A percentile compares a stretch with the other conserved stretches of the same genome.
Evolutionary conservation across 176 grass and related monocot genomes (phyloP).

Genomic region (Miscanthus lutarioriparius): DNA sequence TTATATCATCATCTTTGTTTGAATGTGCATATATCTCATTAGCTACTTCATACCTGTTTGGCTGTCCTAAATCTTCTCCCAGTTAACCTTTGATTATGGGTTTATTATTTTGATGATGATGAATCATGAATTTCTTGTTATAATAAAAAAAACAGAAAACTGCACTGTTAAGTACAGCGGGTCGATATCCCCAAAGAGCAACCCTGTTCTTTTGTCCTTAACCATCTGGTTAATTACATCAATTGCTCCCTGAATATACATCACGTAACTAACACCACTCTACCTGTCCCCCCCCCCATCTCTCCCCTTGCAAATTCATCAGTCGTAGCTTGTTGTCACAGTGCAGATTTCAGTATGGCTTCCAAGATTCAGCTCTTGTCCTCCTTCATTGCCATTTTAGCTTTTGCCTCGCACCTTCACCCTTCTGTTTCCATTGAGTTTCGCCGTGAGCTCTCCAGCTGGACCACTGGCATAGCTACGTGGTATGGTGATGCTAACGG

Average conservation of each 20-base stretch:
- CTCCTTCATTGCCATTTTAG: conserved; percentile 19
- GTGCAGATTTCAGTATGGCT: conserved; percentile 39
- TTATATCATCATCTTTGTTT: not conserved
- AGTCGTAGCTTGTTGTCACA: not conserved
- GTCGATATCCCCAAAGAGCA: not conserved
- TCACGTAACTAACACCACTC: not conserved
- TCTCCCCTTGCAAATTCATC: not conserved
- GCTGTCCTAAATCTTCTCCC: not conserved
- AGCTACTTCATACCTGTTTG: not conserved
- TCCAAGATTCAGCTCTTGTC: conserved; percentile 30
- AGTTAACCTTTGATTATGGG: not conserved
- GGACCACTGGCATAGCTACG: conserved; percentile 58
- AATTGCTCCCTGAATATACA: not conserved
- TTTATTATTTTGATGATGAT: not conserved
- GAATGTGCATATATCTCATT: not conserved
- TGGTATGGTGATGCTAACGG: conserved; percentile 72
- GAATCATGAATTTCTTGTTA: not conserved
- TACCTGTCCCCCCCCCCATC: not conserved
- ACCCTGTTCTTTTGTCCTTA: not conserved
- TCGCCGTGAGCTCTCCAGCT: conserved; percentile 47
- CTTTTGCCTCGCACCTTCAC: conserved; percentile 18
- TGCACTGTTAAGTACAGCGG: not conserved
- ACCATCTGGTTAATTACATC: not conserved
- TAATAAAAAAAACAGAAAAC: not conserved
- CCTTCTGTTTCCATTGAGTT: conserved; percentile 24